Evolutionary conservation across 176 grass and related monocot genomes (phyloP), one percentile per base, ranked within the genome.

Genomic region (Avena insularis): DNA sequence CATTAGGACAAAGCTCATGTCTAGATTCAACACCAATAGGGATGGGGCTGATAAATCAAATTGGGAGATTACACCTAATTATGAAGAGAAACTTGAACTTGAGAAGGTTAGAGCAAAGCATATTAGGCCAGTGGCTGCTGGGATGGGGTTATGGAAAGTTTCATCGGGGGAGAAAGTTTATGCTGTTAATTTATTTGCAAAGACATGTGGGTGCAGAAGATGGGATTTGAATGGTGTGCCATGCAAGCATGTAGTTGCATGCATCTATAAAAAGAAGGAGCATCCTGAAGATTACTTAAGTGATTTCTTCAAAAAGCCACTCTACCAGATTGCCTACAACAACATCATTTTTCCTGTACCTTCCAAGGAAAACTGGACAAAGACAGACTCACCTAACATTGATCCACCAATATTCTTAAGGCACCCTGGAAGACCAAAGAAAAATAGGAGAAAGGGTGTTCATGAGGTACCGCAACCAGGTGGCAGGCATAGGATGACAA

Each of bases 241-340:
- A 62, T 79, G 36, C 77, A 79, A 79, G 46, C 78, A 80, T 29
- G 78, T 13, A 11, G 13, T 61, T 16, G 43, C 60, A 45, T 63
- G 25, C 13, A 43, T 48, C 25, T 80, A 63, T 80, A 46, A 14
- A 46, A 47, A 21, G n/a, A 40, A 25, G 21, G 78, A 68, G 27
- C 20, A 80, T 9, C 78, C n/a, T 10, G 58, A 71, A 74, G 65
- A 57, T 17, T 71, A 50, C 45, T 40, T 84, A 12, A 9, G 20
- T 53, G 3, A 56, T n/a, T 74, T 58, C 72, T 75, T 62, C 54
- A 56, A 33, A 84, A 84, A 51, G n/a, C 2, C 14, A 36, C 14
- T 36, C 27, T 68, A 36, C 31, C 31, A 68, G 14, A 15, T 15
- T 68, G 46, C 71, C 21, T 23, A 23, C 23, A 47, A 75, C 5